phyloP scores from a whole-genome alignment of 192 early-diverging fungal species.

The Entrophospora sp. region DNA sequence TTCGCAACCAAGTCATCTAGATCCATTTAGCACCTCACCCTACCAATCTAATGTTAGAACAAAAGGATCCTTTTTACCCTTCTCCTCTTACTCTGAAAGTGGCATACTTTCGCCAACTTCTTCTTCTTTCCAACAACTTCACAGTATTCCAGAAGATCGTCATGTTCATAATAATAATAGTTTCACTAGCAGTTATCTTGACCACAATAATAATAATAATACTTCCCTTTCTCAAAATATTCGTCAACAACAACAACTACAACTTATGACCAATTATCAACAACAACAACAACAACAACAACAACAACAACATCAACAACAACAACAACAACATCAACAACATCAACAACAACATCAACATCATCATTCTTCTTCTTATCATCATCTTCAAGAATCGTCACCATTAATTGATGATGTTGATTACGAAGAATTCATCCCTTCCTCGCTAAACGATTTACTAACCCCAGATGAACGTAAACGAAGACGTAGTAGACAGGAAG shows the following conservation, averaged over 20 bases:
- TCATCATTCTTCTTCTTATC: too few species aligned
- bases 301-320: too few species aligned
- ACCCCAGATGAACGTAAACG: constrained; percentile 38
- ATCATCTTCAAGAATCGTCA: constrained; percentile 2
- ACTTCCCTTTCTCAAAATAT: too few species aligned
- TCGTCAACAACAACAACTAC: too few species aligned
- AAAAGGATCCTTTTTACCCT: constrained; percentile 29
- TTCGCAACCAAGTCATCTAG: constrained; percentile 20
- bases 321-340: too few species aligned
- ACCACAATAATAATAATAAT: too few species aligned
- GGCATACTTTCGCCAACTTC: constrained; percentile 21
- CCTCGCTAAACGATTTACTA: constrained; percentile 46
- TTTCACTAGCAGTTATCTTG: too few species aligned
- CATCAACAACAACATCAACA: too few species aligned
- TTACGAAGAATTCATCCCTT: constrained; percentile 38
- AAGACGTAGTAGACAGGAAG: constrained; percentile 33
- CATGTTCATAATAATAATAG: too few species aligned
- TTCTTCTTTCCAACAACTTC: constrained; percentile 24
- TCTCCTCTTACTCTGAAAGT: constrained; percentile 26
- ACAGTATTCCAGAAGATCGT: constrained; percentile 33
- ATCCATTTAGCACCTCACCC: constrained; percentile 23
- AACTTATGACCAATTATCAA: too few species aligned
- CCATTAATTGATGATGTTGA: constrained; percentile 8
- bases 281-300: too few species aligned
- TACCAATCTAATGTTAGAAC: constrained; percentile 26